Evolutionary conservation across 2,329 filamentous ascomycete species (phyloP), one percentile per base, ranked within the genome.

Genomic region (Sphaerulina populicola): DNA sequence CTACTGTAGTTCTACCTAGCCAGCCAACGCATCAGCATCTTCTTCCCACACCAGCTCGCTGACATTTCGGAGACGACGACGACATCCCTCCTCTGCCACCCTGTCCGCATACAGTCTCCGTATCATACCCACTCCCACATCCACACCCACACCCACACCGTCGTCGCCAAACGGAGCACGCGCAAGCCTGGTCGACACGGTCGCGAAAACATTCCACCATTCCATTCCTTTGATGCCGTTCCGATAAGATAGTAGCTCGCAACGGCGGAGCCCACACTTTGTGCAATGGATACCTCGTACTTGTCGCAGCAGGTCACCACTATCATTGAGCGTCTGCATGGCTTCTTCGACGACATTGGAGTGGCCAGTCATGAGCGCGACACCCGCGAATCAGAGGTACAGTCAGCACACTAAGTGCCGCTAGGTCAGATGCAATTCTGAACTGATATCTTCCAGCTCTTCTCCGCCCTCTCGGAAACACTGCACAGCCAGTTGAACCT

Each of bases 301-400:
- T 77, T 97, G 67, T 86, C 88, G 62, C 88, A 94, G 69, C 93
- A 97, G 80, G 88, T 98, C 72, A 93, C 88, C 61, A 88, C 81
- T 64, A 96, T 95, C 66, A 89, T 97, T 68, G 82, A 81, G 69
- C 89, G 96, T 72, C 79, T 98, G 55, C 91, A 97, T 71, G 86
- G 86, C 59, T 80, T 97, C 52, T 98, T 96, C 66, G 93, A 98
- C 69, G 91, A 98, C 68, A 98, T 98, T 65, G 93, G 93, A 53
- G 86, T 98, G n/a, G 81, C 91, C 27, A 82, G 75, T 64, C 89
- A 95, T 81, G 93, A 97, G 70, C 86, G 93, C 65, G 89, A 97
- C 67, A 78, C 81, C 44, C 80, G 93, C 64, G 91, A 97, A 68
- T 80, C 87, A 67, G 88, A 96, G 82, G 90, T 94, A 74, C 65